Percentiles rank a stretch among this genome's conserved stretches.
Evolutionary conservation across 805 yeast species (phyloP).

Genomic region (Barnettozyma californica): DNA sequence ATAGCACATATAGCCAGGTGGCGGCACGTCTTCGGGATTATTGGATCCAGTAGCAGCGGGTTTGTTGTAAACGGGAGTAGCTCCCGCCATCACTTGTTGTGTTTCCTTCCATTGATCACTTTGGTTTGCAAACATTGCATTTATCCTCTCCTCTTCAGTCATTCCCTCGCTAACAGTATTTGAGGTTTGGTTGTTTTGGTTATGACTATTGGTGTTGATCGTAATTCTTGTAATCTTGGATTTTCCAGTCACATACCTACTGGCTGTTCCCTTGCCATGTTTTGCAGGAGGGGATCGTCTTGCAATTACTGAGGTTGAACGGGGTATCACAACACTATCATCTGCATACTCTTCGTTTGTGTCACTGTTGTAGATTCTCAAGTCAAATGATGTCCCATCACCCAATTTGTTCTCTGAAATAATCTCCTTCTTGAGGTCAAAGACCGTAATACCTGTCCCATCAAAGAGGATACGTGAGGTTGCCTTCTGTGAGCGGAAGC

Average conservation of each 20-base stretch:
- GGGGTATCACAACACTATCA: constrained; percentile 85
- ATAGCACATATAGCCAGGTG: constrained; percentile 94
- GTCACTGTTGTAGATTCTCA: constrained; percentile 66
- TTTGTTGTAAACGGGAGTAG: constrained; percentile 65
- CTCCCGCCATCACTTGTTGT: constrained; percentile 84
- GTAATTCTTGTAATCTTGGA: constrained; percentile 44
- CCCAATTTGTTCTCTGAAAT: constrained; percentile 75
- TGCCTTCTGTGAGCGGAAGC: constrained; percentile 77
- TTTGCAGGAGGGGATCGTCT: constrained; percentile 67
- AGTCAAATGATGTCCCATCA: constrained; percentile 78
- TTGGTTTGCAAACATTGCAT: constrained; percentile 88
- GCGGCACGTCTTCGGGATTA: constrained; percentile 69
- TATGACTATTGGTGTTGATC: constrained; percentile 8
- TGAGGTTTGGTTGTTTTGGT: constrained; percentile 10
- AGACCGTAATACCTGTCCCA: constrained; percentile 94
- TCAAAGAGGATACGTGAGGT: constrained; percentile 81
- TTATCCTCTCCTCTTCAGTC: constrained; percentile 83
- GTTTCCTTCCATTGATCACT: constrained; percentile 93
- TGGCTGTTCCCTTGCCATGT: constrained; percentile 45
- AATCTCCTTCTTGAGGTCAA: constrained; percentile 89
- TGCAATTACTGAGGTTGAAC: constrained; percentile 81
- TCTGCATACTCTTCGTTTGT: constrained; percentile 73
- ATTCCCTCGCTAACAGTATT: constrained; percentile 36
- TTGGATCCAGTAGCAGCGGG: constrained; percentile 27
- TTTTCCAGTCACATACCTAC: constrained; percentile 68